phyloP scores from a whole-genome alignment of 2,329 filamentous ascomycete species.

The Alternaria angustiovoidea region DNA sequence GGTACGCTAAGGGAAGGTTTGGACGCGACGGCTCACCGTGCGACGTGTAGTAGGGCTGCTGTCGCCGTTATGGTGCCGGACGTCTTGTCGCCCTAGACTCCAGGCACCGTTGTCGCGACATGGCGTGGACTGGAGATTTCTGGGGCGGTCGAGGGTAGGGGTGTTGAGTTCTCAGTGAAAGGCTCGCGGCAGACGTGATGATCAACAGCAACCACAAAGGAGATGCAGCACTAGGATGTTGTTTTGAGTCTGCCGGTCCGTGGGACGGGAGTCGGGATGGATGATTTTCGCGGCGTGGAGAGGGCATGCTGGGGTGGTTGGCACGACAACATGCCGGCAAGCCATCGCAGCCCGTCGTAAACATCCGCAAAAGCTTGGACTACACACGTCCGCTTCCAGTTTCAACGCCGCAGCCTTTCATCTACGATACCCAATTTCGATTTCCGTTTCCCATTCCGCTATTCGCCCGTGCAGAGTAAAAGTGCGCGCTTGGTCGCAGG shows the following conservation, averaged over 20 bases:
- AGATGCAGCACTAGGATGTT: conserved; percentile 2
- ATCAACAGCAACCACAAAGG: neutral
- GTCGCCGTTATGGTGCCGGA: conserved; percentile 2
- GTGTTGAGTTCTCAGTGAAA: neutral
- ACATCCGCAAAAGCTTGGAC: conserved; percentile 24
- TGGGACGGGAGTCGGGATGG: conserved; percentile 23
- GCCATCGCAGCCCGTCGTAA: conserved; percentile 14
- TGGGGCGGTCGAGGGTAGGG: neutral
- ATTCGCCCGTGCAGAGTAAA: conserved; percentile 35
- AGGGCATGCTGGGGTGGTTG: conserved; percentile 9
- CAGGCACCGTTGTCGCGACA: neutral
- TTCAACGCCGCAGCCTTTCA: conserved; percentile 33
- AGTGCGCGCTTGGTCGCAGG: conserved; percentile 32
- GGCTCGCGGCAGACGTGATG: neutral
- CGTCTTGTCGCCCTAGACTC: conserved; percentile 8
- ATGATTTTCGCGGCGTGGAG: conserved; percentile 25
- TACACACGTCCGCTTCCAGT: conserved; percentile 34
- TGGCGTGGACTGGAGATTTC: neutral
- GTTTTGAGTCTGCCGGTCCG: neutral
- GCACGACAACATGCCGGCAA: conserved; percentile 16
- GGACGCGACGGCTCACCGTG: conserved; percentile 9
- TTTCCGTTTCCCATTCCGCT: conserved; percentile 38
- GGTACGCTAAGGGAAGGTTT: conserved; percentile 7
- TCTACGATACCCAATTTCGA: conserved; percentile 26
- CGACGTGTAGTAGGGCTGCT: conserved; percentile 9